Percentiles rank a stretch among this genome's conserved stretches.
These are phyloP conservation scores for Claviceps sorghi DNA, from an alignment of 2,329 filamentous ascomycete genomes.

Conservation along the genomic window DNA sequence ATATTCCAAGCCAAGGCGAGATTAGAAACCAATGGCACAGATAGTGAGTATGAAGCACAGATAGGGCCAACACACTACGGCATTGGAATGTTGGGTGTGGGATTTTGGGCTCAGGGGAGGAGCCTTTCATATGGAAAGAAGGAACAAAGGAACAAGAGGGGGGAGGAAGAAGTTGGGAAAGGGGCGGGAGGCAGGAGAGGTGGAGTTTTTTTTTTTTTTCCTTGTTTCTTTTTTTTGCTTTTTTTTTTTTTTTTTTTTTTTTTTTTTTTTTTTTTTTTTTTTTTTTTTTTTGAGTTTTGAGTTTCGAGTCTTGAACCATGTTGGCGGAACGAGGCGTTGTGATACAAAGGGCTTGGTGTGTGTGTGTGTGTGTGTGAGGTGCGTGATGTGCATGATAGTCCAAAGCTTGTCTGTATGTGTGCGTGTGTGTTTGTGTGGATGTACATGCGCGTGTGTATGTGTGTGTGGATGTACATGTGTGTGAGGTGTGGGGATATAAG, in stretches of 20 bases:
- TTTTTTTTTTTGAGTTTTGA: background rate
- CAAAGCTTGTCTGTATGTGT: background rate
- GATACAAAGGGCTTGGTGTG: background rate
- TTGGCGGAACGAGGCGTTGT: conserved; percentile 2
- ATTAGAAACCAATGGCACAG: conserved; percentile 7
- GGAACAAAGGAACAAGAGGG: background rate
- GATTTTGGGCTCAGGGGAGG: no score
- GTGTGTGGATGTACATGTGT: background rate
- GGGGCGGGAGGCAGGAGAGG: background rate
- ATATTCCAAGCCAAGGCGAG: conserved; percentile 10
- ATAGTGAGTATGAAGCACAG: background rate
- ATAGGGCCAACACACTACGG: background rate
- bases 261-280: no score
- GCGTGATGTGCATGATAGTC: background rate
- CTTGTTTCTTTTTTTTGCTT: no score
- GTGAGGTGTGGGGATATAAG: conserved; percentile 1
- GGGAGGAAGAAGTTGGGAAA: background rate
- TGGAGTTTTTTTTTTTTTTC: background rate
- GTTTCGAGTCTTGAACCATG: conserved; percentile 1
- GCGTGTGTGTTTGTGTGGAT: background rate
- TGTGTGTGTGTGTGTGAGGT: background rate
- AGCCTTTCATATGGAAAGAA: background rate
- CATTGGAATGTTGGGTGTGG: background rate
- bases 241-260: no score
- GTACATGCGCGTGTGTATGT: background rate